Base-by-base conservation (phyloP, 1,139 yeast genomes). In the Blastobotrys buckinghamii region DNA sequence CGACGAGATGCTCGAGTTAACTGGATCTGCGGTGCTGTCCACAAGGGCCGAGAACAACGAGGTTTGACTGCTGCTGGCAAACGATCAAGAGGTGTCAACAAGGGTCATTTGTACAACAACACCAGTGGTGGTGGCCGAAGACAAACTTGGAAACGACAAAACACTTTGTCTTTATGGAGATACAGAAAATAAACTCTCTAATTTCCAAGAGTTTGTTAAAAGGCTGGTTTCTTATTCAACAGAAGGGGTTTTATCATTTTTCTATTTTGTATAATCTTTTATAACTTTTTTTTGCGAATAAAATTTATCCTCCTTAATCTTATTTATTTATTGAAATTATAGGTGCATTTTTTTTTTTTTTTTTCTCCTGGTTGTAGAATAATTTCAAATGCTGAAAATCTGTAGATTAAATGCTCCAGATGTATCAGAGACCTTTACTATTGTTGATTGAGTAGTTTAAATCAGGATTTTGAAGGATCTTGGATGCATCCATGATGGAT, bases 11-110 rank as follows among this genome's bases (percentile, higher is more conserved):
- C 98, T 66, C 85, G 94, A 79, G 83, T 83, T 95, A 92, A 94
- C 97, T 92, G 98, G 98, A 92, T 92, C 77, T 88, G 77, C 72
- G 87, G 88, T 87, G 96, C 98, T 70, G 98, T 92, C 64, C 98
- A 92, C 95, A 92, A 92, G 86, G 97, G 88, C 87, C 89, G 98
- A 81, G 98, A 94, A 79, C 78, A 95, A 69, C 94, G 98, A 84
- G 97, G 97, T 77, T 88, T 92, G 70, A 92, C 98, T 69, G 71
- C 97, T 68, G 84, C 94, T 67, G 98, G 98, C 74, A 92, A 89
- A 94, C 85, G 88, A 78, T 88, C 96, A 78, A 86, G 98, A 83
- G 98, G 98, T 87, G 88, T 92, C 84, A 88, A 89, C 95, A 92
- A 90, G 86, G 98, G 98, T 74, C 98, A 92, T 90, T 80, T 81